phyloP scores from a whole-genome alignment of 495 filamentous ascomycete species.

The Letharia columbiana region DNA sequence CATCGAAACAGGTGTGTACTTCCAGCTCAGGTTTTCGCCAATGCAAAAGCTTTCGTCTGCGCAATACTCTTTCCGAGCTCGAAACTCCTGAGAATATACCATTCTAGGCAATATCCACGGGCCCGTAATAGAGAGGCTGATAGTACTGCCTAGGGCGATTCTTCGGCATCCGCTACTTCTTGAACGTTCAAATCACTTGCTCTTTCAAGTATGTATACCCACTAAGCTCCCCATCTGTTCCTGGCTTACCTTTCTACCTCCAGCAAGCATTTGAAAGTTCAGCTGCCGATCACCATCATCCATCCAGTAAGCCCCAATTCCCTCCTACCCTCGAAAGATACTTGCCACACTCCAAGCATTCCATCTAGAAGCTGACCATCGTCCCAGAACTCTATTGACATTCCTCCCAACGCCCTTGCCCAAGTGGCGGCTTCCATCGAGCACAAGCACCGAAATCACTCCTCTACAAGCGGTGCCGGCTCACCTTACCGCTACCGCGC shows the following conservation, averaged over 20 bases:
- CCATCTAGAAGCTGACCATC: constrained; percentile 18
- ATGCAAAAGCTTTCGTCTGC: neutral
- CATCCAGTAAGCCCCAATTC: constrained; percentile 37
- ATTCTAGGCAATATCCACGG: neutral
- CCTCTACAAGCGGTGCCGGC: constrained; percentile 14
- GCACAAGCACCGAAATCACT: constrained; percentile 32
- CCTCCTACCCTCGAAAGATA: neutral
- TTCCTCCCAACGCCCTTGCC: constrained; percentile 49
- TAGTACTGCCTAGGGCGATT: constrained; percentile 24
- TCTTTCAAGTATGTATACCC: constrained; percentile 37
- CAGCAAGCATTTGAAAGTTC: constrained; percentile 42
- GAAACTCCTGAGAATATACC: neutral
- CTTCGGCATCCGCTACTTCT: constrained; percentile 47
- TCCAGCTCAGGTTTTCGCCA: neutral
- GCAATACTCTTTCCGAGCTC: neutral
- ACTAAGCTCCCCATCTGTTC: neutral
- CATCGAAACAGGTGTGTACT: constrained; percentile 36
- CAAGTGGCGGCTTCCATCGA: constrained; percentile 50
- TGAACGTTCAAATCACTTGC: constrained; percentile 39
- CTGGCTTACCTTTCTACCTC: neutral
- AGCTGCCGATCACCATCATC: constrained; percentile 47
- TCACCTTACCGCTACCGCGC: constrained; percentile 22
- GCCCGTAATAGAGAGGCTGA: neutral
- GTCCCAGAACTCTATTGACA: constrained; percentile 46
- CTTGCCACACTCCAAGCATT: neutral